Percentiles rank a stretch among this genome's conserved stretches.
Conservation (phyloP, 768 basidiomycete genomes). For the Tulasnella sp. region DNA sequence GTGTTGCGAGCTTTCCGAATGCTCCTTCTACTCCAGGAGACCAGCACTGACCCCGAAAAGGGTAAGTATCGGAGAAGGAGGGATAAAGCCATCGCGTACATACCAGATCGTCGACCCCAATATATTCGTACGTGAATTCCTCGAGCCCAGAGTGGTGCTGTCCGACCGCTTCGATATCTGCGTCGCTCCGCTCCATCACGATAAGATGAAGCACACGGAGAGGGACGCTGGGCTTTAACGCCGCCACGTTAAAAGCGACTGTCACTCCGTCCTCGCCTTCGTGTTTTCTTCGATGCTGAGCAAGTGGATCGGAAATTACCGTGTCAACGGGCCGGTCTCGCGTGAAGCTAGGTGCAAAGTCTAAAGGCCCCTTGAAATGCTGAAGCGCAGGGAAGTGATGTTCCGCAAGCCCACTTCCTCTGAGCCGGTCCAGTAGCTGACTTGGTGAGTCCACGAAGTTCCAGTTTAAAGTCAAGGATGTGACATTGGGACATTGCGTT, state of each 20-base stretch:
- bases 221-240: background rate
- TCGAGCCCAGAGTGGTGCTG: background rate
- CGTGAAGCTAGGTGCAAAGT: background rate
- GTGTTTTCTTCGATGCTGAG: background rate
- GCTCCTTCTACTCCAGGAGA: background rate
- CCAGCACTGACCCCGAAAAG: background rate
- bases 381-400: background rate
- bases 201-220: background rate
- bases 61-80: background rate
- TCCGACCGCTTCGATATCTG: background rate
- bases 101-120: background rate
- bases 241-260: background rate
- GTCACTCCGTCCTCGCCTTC: background rate
- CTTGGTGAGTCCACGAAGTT: background rate
- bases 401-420: background rate
- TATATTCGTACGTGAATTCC: background rate
- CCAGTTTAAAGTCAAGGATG: background rate
- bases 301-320: background rate
- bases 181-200: background rate
- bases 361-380: background rate
- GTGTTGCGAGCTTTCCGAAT: background rate
- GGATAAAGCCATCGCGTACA: background rate
- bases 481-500: background rate
- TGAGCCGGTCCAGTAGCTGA: background rate
- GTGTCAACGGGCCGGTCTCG: background rate